These are phyloP conservation scores for Trypanosomatidae sp. DNA, from an alignment of 208 protist species.

Conservation along the genomic window DNA sequence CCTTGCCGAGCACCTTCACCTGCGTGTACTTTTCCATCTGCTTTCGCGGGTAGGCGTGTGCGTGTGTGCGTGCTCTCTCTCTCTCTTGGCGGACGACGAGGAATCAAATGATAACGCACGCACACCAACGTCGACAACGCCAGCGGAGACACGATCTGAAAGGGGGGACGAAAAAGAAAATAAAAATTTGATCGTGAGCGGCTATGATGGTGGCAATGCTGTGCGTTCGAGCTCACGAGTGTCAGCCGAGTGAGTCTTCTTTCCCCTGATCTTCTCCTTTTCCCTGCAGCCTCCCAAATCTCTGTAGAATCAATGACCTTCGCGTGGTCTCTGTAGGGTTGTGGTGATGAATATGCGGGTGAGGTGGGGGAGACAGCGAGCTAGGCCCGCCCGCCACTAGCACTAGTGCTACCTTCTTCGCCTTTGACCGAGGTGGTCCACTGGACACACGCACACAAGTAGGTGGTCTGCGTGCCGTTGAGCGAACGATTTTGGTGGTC, in stretches of 20 bases:
- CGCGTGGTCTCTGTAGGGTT: not conserved
- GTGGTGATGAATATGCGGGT: not conserved
- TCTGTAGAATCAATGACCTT: not conserved
- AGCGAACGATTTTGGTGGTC: not conserved
- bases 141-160: not conserved
- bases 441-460: not conserved
- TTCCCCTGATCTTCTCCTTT: not conserved
- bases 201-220: not conserved
- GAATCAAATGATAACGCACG: not conserved
- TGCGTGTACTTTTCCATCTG: slow-evolving; percentile 87
- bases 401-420: not conserved
- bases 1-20: slow-evolving; percentile 89
- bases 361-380: not conserved
- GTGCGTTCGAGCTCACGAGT: not conserved
- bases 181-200: not conserved
- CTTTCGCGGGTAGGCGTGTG: not conserved
- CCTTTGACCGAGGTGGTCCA: not conserved
- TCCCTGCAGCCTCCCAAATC: not conserved
- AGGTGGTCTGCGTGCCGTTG: not conserved
- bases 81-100: not conserved
- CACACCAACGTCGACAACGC: not conserved
- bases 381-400: not conserved
- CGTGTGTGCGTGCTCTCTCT: not conserved
- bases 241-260: not conserved
- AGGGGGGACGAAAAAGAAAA: not conserved